Evolutionary conservation across 805 yeast species (phyloP), one percentile per base, ranked within the genome.

Genomic region (Tetrapisispora fleetii): DNA sequence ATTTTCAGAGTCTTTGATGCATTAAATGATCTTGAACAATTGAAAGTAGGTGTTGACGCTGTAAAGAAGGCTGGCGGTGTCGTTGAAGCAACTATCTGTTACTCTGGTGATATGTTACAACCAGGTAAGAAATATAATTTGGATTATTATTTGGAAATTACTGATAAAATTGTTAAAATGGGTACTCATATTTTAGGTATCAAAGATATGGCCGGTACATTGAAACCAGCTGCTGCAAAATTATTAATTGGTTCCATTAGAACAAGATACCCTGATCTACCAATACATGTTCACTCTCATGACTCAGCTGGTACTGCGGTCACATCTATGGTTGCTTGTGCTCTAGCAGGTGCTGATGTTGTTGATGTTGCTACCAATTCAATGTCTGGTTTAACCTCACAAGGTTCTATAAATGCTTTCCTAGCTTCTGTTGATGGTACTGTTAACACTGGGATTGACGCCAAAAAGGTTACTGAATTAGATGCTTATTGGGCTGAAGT

Each of bases 281-380:
- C 98, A 58, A 93, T 93, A 65, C 99, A 93, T 67, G 97, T 93
- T 41, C 99, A 93, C 72, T 90, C 98, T 35, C 99, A 93, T 71
- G 99, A 93, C 72, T 90, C 98, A 54, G 99, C 99, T 36, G 99
- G 99, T 74, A 93, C 99, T 49, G 99, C 95, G 71, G 96, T 93
- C 56, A 91, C 97, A 41, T 84, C 96, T 33, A 90, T 91, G 93
- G 83, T 83, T 60, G 96, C 93, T 4, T 83, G 90, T 67, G 97
- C 97, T 18, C 68, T 75, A 58, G 95, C 97, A 37, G 99, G 99
- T 62, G 99, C 98, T 37, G 99, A 93, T 74, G 95, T 85, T 50
- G 98, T 93, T 58, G 99, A 93, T 68, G 95, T 89, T 61, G 98
- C 98, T 8, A 80, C 95, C 50, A 93, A 93, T 77, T 88, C 97